Conservation (phyloP, 1,139 yeast genomes). For the Arxiozyma slooffiae region DNA sequence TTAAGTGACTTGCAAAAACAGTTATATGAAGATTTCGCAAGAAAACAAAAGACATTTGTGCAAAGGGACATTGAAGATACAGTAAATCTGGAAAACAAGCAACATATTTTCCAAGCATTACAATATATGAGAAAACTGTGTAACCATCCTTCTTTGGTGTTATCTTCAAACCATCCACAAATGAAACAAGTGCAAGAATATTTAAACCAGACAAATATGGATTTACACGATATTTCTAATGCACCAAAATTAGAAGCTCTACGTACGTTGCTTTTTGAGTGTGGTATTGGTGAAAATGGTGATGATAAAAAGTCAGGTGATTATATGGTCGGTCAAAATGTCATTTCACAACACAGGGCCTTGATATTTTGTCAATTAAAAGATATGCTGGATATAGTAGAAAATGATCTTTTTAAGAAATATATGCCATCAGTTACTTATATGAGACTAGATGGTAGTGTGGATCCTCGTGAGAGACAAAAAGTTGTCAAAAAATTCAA, state of each 20-base stretch:
- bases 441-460: constrained; percentile 90
- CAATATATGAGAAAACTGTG: constrained; percentile 96
- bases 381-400: constrained; percentile 96
- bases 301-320: constrained; percentile 35
- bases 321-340: constrained; percentile 47
- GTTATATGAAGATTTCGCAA: constrained; percentile 84
- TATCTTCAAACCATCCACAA: constrained; percentile 79
- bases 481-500: constrained; percentile 86
- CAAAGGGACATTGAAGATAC: constrained; percentile 48
- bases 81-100: constrained; percentile 46
- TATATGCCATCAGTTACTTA: constrained; percentile 86
- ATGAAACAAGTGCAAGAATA: constrained; percentile 53
- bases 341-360: constrained; percentile 91
- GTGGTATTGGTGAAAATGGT: constrained; percentile 79
- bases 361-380: constrained; percentile 91
- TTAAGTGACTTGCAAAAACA: constrained; percentile 82
- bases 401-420: constrained; percentile 72
- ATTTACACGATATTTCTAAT: constrained; percentile 63
- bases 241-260: constrained; percentile 86
- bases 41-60: constrained; percentile 67
- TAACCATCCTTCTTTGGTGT: constrained; percentile 92
- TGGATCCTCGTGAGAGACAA: constrained; percentile 89
- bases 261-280: constrained; percentile 71
- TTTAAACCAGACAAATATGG: constrained; percentile 49
- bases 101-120: constrained; percentile 93